Evolutionary conservation across 768 basidiomycete genomes (phyloP).

Genomic region (Strobilomyces confusus): DNA sequence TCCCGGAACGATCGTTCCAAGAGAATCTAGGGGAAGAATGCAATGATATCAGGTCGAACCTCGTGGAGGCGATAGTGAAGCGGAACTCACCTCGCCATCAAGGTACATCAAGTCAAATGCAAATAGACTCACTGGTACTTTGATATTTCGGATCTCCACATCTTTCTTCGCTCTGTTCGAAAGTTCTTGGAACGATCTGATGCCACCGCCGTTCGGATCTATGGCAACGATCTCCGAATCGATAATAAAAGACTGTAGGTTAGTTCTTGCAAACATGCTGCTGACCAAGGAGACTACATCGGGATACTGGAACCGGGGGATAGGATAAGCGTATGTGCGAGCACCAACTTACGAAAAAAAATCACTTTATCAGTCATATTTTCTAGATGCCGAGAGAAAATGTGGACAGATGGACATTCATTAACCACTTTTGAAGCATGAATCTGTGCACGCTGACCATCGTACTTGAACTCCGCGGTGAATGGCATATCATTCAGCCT

Average conservation of each 20-base stretch:
- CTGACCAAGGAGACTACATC: constrained; percentile 64
- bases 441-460: constrained; percentile 84
- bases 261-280: constrained; percentile 41
- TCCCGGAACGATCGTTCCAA: constrained; percentile 66
- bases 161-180: constrained; percentile 83
- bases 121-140: constrained; percentile 76
- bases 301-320: constrained; percentile 57
- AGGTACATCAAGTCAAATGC: constrained; percentile 88
- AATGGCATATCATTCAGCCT: constrained; percentile 64
- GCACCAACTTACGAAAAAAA: background rate
- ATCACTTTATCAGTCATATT: constrained; percentile 86
- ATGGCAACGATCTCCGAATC: constrained; percentile 89
- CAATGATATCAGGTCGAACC: background rate
- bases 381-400: constrained; percentile 89
- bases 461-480: constrained; percentile 88
- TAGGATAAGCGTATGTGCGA: constrained; percentile 6
- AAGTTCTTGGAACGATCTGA: constrained; percentile 83
- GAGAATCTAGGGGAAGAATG: constrained; percentile 46
- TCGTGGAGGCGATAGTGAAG: background rate
- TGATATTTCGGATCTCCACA: constrained; percentile 70
- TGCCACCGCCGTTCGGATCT: constrained; percentile 54
- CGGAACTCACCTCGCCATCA: constrained; percentile 63
- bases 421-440: constrained; percentile 42
- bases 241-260: constrained; percentile 63
- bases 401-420: constrained; percentile 40